Percentiles rank a stretch among this genome's conserved stretches.
Evolutionary conservation across 345 rosid genomes (phyloP).

Genomic region (Brassica incana): DNA sequence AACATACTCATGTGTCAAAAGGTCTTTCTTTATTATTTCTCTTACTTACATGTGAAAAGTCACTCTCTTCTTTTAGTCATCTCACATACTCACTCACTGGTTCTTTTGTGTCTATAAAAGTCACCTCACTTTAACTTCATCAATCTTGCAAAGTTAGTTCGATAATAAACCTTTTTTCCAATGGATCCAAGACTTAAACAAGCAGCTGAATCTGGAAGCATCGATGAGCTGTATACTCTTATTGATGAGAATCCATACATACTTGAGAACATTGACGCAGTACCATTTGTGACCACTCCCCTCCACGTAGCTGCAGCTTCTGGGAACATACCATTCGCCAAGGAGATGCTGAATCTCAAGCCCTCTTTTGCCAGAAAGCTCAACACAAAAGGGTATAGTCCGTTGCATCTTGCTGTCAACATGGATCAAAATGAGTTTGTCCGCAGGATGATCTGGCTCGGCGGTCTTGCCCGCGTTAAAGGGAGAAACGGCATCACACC

Average conservation of each 20-base stretch:
- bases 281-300: background rate
- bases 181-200: background rate
- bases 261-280: background rate
- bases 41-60: too few relatives aligned
- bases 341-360: background rate
- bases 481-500: constrained; percentile 35
- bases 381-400: background rate
- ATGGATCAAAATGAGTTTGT: background rate
- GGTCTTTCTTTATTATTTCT: background rate
- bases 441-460: background rate
- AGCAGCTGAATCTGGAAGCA: background rate
- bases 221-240: background rate
- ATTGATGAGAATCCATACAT: background rate
- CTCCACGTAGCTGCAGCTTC: background rate
- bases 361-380: background rate
- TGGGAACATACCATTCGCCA: background rate
- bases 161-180: background rate
- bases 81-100: background rate
- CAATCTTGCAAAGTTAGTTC: background rate
- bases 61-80: too few relatives aligned
- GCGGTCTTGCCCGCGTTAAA: background rate
- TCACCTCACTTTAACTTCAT: background rate
- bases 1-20: background rate
- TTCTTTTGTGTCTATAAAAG: background rate
- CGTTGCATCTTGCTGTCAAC: background rate